Base-by-base conservation (phyloP, 176 grass and related monocot species). In the Oryza longistaminata region DNA sequence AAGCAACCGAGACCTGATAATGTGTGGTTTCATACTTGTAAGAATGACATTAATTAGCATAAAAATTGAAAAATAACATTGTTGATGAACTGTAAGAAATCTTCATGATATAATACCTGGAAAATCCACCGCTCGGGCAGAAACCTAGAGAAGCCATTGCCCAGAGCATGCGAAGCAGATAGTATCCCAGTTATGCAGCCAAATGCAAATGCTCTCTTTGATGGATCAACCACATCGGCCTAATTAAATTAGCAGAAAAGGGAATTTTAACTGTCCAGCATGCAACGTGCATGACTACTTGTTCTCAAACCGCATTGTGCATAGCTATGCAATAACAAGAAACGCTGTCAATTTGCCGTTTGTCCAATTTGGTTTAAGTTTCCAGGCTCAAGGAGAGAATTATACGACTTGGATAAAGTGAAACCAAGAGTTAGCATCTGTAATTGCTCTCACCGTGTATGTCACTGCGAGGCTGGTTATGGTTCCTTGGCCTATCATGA, bases 401-500 rank as follows among this genome's bases (percentile, higher is more conserved):
- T 34, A 78, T 34, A 34, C 26, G 29, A 49, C 27, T 21, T 67
- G 25, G 62, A 72, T 21, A 37, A 73, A 45, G 73, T 37, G 27
- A 68, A 21, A 45, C 34, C 9, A 16, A 49, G 8, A 50, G 48
- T 31, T 71, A 24, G 27, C 25, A 13, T 61, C 49, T 34, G 19
- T 14, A 62, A 74, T 39, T 21, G 5, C 9, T 61, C 62, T 68
- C 70, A 97, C 94, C 79, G 90, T 83, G 89, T 97, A 97, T 33
- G 94, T 83, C 65, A 93, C 75, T 16, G 94, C 74, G 2, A 97
- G 89, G 78, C 88, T 91, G 67, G 89, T 87, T 78, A 94, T 92
- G 83, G 90, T 94, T 82, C 94, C 94, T 89, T 94, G 92, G 46
- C 94, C 93, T 37, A 97, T 73, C 71, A 93, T 88, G 42, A 83